Base-by-base conservation (phyloP, 1,139 yeast species). In the Candida frijolesensis region DNA sequence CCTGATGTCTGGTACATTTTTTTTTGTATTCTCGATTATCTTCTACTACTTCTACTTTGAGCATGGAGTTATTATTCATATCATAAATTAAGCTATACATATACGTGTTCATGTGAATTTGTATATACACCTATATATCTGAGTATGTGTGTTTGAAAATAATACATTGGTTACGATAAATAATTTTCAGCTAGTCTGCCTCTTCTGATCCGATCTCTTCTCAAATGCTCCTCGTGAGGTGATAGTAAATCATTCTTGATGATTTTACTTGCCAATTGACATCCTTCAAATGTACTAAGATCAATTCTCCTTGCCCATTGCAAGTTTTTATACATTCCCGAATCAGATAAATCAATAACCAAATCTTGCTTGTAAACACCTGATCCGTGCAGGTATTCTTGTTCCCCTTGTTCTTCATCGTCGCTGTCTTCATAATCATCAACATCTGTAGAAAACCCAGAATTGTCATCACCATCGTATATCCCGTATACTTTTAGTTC, bases 1-100 rank as follows among this genome's bases (percentile, higher is more conserved):
- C 96, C 96, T 89, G 85, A 82, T 78, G 84, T 71, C 80, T 87
- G 95, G 83, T 68, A 87, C 92, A 87, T 74, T 51, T 45, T 29
- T 12, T 19, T 12, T 16, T 33, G 4, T 12, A 32, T 25, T 22
- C 16, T 14, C 4, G 4, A 19, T 19, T 19, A 19, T 19, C 22
- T 19, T 4, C 4, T 19, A 19, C 4, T 19, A 19, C 22, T 30
- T 11, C 34, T 30, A 9, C 4, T 30, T 37, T 30, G 32, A 37
- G 40, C 40, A 35, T 35, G 22, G 6, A 25, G 29, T 34, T 22
- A 5, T 27, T 14, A 25, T 41, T 12, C 30, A 41, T 41, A 37
- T 27, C 14, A n/a, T 41, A 41, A 41, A 12, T 11, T 14, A 8
- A 44, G 22, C 19, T n/a, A 27, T 44, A 35, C 16, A 35, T 18